phyloP scores from a whole-genome alignment of 306 rosid species.

The Fragaria ananassa region DNA sequence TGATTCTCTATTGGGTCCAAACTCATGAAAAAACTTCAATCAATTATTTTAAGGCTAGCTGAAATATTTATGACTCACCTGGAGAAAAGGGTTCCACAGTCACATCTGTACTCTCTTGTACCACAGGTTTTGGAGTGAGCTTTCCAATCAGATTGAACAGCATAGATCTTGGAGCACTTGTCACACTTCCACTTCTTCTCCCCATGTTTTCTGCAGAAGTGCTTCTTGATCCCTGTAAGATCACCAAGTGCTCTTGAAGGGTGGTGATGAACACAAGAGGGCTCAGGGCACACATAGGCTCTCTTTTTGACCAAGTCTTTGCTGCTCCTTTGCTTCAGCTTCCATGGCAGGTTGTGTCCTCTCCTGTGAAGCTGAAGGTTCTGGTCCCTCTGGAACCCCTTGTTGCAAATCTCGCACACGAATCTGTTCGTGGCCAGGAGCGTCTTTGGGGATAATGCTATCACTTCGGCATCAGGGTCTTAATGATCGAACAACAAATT shows the following conservation, averaged over 20 bases:
- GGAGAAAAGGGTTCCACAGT: constrained; percentile 95
- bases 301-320: constrained; percentile 71
- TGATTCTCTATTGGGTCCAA: background rate
- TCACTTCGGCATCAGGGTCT: constrained; percentile 96
- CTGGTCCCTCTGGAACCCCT: constrained; percentile 90
- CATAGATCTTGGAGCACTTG: constrained; percentile 88
- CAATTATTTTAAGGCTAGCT: background rate
- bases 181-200: constrained; percentile 99
- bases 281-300: constrained; percentile 96
- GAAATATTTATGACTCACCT: constrained; percentile 41
- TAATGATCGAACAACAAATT: background rate
- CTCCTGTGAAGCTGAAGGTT: constrained; percentile 90
- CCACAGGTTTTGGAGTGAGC: constrained; percentile 98
- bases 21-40: background rate
- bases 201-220: constrained; percentile 88
- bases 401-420: constrained; percentile 91
- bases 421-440: constrained; percentile 81
- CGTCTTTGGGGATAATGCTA: constrained; percentile 78
- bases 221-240: constrained; percentile 94
- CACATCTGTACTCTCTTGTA: constrained; percentile 93
- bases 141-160: constrained; percentile 98
- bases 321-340: constrained; percentile 81
- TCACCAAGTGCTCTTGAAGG: constrained; percentile 97
- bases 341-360: constrained; percentile 94
- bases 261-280: constrained; percentile 89